phyloP scores from a whole-genome alignment of 2,329 filamentous ascomycete genomes.

The Neurospora sp. region DNA sequence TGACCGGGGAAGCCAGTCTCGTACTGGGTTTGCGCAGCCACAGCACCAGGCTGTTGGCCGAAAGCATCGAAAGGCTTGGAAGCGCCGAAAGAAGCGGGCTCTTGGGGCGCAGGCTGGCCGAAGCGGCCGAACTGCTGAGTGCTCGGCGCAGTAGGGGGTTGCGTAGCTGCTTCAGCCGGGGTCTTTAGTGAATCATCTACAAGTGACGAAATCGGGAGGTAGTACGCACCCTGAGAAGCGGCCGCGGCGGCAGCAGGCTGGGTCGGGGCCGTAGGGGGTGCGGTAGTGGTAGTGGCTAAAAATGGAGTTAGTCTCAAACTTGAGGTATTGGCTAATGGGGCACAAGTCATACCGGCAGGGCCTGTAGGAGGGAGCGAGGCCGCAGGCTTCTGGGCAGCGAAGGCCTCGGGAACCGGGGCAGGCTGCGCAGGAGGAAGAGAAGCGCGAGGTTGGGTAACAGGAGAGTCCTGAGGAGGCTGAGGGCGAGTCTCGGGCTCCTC shows the following conservation, averaged over 20 bases:
- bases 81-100: constrained; percentile 43
- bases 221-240: constrained; percentile 26
- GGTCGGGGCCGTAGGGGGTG: constrained; percentile 16
- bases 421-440: constrained; percentile 68
- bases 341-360: constrained; percentile 24
- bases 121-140: constrained; percentile 63
- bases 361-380: constrained; percentile 34
- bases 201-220: constrained; percentile 15
- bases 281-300: constrained; percentile 20
- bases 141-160: constrained; percentile 41
- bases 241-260: constrained; percentile 25
- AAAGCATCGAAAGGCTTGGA: constrained; percentile 88
- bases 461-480: constrained; percentile 88
- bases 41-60: constrained; percentile 53
- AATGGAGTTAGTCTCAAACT: constrained; percentile 11
- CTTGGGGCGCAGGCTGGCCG: constrained; percentile 50
- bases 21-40: constrained; percentile 42
- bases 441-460: constrained; percentile 73
- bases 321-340: constrained; percentile 2
- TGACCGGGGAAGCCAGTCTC: constrained; percentile 48
- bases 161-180: constrained; percentile 37
- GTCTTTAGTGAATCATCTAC: constrained; percentile 22
- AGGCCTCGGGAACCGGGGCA: constrained; percentile 43
- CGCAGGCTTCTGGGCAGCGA: constrained; percentile 44
- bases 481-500: constrained; percentile 92